Conservation (phyloP, 1,139 yeast species). For the Magnusiomyces ingens region DNA sequence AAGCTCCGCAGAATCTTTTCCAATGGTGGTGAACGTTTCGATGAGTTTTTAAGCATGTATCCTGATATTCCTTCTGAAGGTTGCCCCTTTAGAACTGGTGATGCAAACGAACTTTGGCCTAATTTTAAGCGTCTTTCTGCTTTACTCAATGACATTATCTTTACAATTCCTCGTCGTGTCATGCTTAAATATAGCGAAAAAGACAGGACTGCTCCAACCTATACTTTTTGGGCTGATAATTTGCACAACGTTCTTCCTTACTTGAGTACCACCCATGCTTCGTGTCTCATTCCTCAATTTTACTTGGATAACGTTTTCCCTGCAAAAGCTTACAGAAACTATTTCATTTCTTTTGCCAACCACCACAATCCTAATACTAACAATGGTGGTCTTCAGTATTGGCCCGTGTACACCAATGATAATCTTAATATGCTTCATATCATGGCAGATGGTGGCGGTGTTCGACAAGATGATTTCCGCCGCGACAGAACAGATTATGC, state of each 20-base stretch:
- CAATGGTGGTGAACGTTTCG: constrained; percentile 6
- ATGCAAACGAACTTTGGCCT: constrained; percentile 10
- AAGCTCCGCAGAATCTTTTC: background rate
- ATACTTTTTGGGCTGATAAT: constrained; percentile 13
- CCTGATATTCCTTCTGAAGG: constrained; percentile 18
- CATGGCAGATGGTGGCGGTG: background rate
- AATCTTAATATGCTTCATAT: background rate
- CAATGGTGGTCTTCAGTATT: constrained; percentile 6
- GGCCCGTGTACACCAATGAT: constrained; percentile 27
- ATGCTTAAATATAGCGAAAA: constrained; percentile 7
- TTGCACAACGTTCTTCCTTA: constrained; percentile 15
- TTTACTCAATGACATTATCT: constrained; percentile 18
- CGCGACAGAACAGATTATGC: background rate
- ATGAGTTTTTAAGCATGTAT: constrained; percentile 13
- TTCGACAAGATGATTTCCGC: constrained; percentile 4
- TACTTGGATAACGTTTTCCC: constrained; percentile 2
- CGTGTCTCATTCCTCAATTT: constrained; percentile 3
- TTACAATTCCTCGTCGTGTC: constrained; percentile 19
- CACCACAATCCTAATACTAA: constrained; percentile 17
- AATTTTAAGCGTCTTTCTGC: constrained; percentile 20
- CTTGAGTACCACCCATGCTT: constrained; percentile 19
- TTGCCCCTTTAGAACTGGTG: constrained; percentile 21
- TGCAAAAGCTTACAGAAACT: constrained; percentile 15
- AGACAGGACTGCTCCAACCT: background rate
- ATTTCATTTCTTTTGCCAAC: constrained; percentile 20